Evolutionary conservation across 352 stramenopile species (phyloP).

Genomic region (Phytophthora boehmeriae): DNA sequence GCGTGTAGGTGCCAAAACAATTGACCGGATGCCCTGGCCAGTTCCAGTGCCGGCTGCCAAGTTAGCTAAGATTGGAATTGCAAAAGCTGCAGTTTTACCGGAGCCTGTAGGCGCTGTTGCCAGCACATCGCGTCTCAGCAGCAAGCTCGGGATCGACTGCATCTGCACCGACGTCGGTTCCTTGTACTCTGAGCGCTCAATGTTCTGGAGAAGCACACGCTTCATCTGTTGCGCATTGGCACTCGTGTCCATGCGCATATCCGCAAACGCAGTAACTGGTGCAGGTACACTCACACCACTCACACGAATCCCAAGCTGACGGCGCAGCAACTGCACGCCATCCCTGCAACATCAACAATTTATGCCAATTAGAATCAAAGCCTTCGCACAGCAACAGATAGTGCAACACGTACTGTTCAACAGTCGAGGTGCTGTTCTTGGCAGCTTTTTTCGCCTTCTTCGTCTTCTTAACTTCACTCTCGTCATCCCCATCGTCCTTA

Average conservation of each 20-base stretch:
- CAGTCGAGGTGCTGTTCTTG: slow-evolving; percentile 22
- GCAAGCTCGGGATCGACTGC: slow-evolving; percentile 93
- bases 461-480: slow-evolving; percentile 18
- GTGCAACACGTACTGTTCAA: slow-evolving; percentile 30
- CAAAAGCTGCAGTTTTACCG: slow-evolving; percentile 98
- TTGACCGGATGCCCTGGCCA: slow-evolving; percentile 81
- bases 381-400: neutral
- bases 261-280: slow-evolving; percentile 76
- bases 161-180: slow-evolving; percentile 99
- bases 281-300: slow-evolving; percentile 64
- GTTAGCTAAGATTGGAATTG: slow-evolving; percentile 94
- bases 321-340: slow-evolving; percentile 64
- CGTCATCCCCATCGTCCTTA: slow-evolving; percentile 16
- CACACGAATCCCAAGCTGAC: slow-evolving; percentile 84
- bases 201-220: slow-evolving; percentile 75
- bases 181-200: slow-evolving; percentile 94
- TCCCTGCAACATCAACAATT: slow-evolving; percentile 40
- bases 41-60: slow-evolving; percentile 37
- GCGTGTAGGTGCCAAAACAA: slow-evolving; percentile 97
- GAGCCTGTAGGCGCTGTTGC: slow-evolving; percentile 96
- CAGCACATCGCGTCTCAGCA: slow-evolving; percentile 93
- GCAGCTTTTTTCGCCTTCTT: slow-evolving; percentile 37
- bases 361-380: slow-evolving; percentile 3
- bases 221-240: slow-evolving; percentile 68
- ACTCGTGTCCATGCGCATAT: slow-evolving; percentile 60